These are phyloP conservation scores for Decorospora gaudefroyi DNA, from an alignment of 2,329 filamentous ascomycete species.

Conservation along the genomic window DNA sequence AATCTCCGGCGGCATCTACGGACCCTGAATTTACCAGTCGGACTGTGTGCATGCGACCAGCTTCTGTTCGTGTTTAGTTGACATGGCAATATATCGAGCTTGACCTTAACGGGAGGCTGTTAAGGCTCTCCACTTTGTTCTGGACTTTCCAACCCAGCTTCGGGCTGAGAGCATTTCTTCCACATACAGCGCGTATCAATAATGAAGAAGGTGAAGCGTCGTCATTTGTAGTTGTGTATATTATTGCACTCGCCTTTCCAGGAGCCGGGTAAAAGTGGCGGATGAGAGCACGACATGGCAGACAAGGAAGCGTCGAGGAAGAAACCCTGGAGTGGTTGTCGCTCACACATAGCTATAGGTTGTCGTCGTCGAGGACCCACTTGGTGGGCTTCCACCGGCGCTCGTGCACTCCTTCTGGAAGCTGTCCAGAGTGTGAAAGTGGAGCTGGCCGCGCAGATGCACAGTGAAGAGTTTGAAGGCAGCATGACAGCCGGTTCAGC, in stretches of 20 bases:
- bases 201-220: neutral
- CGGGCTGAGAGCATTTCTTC: constrained; percentile 12
- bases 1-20: constrained; percentile 24
- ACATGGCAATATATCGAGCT: constrained; percentile 9
- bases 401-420: constrained; percentile 31
- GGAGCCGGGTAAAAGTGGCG: constrained; percentile 10
- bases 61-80: constrained; percentile 10
- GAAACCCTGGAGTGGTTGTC: constrained; percentile 34
- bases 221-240: constrained; percentile 6
- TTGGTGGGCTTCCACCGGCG: constrained; percentile 18
- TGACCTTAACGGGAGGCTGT: constrained; percentile 19
- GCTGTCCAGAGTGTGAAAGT: constrained; percentile 11
- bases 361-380: constrained; percentile 12
- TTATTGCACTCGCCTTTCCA: constrained; percentile 20
- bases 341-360: constrained; percentile 13
- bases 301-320: constrained; percentile 5
- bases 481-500: constrained; percentile 24
- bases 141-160: constrained; percentile 12
- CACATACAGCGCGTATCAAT: constrained; percentile 1
- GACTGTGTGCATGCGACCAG: constrained; percentile 11
- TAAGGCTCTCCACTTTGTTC: constrained; percentile 18
- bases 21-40: constrained; percentile 10
- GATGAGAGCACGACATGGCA: constrained; percentile 5
- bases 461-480: constrained; percentile 22
- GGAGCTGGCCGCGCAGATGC: constrained; percentile 17